Base-by-base conservation (phyloP, 306 rosid genomes). In the Trifolium pratense region DNA sequence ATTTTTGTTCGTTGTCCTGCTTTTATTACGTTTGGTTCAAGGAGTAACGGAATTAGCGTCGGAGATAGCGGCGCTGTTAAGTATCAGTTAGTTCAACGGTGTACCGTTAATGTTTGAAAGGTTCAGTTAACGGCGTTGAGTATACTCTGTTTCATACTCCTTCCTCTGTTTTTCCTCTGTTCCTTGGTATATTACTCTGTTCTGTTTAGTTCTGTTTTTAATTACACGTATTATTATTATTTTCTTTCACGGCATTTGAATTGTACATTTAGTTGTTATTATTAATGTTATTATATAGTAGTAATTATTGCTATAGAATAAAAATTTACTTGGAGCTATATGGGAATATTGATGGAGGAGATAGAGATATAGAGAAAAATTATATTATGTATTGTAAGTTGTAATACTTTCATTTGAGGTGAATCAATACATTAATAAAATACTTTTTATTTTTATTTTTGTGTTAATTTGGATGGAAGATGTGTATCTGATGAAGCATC, bases 1-100 rank as follows among this genome's bases (percentile, higher is more conserved):
- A 4, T 95, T 34, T 66, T 88, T 75, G 92, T 85, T 0, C 79
- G 73, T 5, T 95, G 99, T 68, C 95, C 89, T 10, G 99, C 97
- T 13, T 86, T 73, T n/a, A 95, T 91, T n/a, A 69, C 85, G 4
- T 83, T 95, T 23, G 99, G 97, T 0, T 0, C 80, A 5, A 73
- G 32, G 48, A 40, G 72, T 4, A 73, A 25, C 51, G 97, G 96
- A 0, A 40, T 92, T 13, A 12, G 34, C 6, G 83, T 95, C 3
- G 89, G 85, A 0, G 8, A 86, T 2, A 88, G 76, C 82, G 73
- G 73, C 25, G 97, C 92, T 76, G 39, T 95, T 26, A 95, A 91
- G 96, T 95, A 87, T 76, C 97, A 89, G 78, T 14, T 95, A 20
- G 90, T 86, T 9, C 96, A 90, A 84, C 82, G 78, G 6, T 95